Percentiles rank a stretch among this genome's conserved stretches.
phyloP scores from a whole-genome alignment of 2,329 filamentous ascomycete species.

The Lasiodiplodia hormozganensis region DNA sequence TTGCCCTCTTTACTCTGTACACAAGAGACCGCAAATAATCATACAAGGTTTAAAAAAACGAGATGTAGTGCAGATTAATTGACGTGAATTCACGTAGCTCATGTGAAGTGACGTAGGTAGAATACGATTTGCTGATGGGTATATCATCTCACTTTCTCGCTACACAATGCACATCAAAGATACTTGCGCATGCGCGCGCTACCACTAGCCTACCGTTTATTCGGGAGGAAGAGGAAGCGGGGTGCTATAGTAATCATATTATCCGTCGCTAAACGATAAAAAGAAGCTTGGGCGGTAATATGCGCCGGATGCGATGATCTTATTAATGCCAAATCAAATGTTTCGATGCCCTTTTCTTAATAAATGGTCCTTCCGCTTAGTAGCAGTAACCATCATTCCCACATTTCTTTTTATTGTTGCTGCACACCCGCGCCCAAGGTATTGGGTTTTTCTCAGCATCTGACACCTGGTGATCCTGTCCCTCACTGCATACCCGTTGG shows the following conservation, averaged over 20 bases:
- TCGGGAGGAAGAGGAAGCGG: neutral
- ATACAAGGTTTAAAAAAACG: slow-evolving; percentile 22
- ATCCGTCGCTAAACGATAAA: neutral
- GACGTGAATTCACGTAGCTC: neutral
- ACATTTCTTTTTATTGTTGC: neutral
- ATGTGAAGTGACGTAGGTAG: neutral
- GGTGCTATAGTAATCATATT: neutral
- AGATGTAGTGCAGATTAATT: neutral
- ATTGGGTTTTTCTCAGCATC: neutral
- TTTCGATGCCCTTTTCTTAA: neutral
- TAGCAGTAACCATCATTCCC: neutral
- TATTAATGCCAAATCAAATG: neutral
- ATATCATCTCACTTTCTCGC: neutral
- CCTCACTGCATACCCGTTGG: neutral
- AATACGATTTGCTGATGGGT: neutral
- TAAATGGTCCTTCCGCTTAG: neutral
- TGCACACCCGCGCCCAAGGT: neutral
- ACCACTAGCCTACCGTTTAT: neutral
- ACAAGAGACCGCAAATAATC: slow-evolving; percentile 24
- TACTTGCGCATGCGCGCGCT: neutral
- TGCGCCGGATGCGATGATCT: neutral
- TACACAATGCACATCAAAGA: neutral
- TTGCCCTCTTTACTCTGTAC: slow-evolving; percentile 11
- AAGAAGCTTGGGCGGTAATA: neutral
- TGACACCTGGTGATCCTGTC: neutral